Conservation (phyloP, 371 early-diverging fungal species). For the Apophysomyces ossiformis region DNA sequence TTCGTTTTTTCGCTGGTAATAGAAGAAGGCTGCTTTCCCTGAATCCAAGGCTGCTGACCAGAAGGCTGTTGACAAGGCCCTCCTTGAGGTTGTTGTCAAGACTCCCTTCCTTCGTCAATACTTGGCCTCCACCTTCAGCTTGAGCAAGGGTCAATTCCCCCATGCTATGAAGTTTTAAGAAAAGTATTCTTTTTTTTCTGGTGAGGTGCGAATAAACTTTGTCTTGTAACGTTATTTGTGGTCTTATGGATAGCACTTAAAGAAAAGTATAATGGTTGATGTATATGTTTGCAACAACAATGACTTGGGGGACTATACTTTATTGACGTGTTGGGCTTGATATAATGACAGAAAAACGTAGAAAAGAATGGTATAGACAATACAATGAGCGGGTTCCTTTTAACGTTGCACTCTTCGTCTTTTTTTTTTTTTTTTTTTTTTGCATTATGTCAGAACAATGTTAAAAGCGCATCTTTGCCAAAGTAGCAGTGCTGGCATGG, state of each 20-base stretch:
- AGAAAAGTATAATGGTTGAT: neutral
- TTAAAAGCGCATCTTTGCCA: no score
- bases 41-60: slow-evolving; percentile 82
- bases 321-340: no score
- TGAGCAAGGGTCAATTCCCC: slow-evolving; percentile 95
- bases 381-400: no score
- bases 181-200: slow-evolving; percentile 1
- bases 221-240: neutral
- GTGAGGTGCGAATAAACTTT: slow-evolving; percentile 7
- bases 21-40: slow-evolving; percentile 71
- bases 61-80: slow-evolving; percentile 85
- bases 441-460: no score
- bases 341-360: no score
- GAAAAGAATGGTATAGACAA: no score
- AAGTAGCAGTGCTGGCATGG: no score
- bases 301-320: no score
- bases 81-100: slow-evolving; percentile 84
- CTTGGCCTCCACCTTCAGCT: slow-evolving; percentile 84
- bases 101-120: slow-evolving; percentile 86
- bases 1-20: slow-evolving; percentile 10
- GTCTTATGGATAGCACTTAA: neutral
- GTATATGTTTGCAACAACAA: no score
- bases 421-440: no score
- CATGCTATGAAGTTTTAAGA: slow-evolving; percentile 93
- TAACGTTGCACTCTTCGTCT: no score